These are phyloP conservation scores for Paspalum notatum DNA, from an alignment of 176 grass and related monocot genomes.

Conservation along the genomic window DNA sequence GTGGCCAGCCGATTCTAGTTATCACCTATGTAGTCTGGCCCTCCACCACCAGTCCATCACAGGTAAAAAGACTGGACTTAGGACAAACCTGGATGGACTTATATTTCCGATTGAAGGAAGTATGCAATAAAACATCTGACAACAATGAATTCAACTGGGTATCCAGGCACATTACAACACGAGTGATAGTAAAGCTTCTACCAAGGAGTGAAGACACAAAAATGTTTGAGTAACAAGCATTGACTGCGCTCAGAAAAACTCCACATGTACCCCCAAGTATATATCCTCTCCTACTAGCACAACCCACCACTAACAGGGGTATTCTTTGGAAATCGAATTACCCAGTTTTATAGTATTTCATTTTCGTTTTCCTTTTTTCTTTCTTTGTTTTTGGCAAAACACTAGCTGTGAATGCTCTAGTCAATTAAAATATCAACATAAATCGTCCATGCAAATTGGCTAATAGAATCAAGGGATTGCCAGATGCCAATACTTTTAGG, in stretches of 20 bases:
- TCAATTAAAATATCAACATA: slow-evolving; percentile 26
- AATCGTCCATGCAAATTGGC: neutral
- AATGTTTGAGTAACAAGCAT: neutral
- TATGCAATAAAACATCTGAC: slow-evolving; percentile 19
- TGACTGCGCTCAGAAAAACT: slow-evolving; percentile 13
- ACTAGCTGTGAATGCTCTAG: slow-evolving; percentile 26
- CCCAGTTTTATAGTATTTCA: neutral
- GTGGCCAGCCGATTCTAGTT: too few species aligned
- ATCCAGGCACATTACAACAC: slow-evolving; percentile 22
- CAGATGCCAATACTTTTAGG: slow-evolving; percentile 11
- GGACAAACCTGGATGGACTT: too few species aligned
- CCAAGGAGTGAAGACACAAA: neutral
- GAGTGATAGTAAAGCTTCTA: neutral
- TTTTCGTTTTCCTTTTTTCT: neutral
- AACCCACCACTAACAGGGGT: neutral
- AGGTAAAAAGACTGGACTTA: too few species aligned
- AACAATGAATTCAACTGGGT: slow-evolving; percentile 11
- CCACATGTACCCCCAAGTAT: neutral
- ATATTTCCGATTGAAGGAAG: too few species aligned
- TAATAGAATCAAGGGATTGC: neutral
- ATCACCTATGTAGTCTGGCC: too few species aligned
- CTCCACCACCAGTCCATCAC: too few species aligned
- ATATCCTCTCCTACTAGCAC: neutral
- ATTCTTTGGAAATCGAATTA: neutral
- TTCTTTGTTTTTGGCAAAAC: neutral